phyloP scores from a whole-genome alignment of 345 rosid genomes.

The Camelina sativa region DNA sequence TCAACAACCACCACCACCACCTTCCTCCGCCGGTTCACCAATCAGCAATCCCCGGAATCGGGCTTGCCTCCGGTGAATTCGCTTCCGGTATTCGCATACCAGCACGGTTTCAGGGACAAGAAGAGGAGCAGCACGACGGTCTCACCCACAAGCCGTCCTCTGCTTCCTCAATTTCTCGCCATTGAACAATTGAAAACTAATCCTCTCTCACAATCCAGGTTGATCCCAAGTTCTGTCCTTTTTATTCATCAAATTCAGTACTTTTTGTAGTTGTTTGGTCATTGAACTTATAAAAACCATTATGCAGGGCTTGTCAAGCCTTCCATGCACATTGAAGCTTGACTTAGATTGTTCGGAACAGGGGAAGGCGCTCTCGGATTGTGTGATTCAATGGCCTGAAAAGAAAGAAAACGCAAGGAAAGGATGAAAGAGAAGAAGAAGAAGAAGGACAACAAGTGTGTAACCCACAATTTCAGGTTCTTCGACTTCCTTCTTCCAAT shows the following conservation, averaged over 20 bases:
- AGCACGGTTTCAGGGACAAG: slow-evolving; percentile 89
- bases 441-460: slow-evolving; percentile 1
- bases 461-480: slow-evolving; percentile 32
- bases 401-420: slow-evolving; percentile 22
- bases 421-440: slow-evolving; percentile 19
- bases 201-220: slow-evolving; percentile 55
- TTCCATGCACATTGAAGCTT: slow-evolving; percentile 31
- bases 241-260: not conserved
- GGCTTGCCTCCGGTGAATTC: slow-evolving; percentile 66
- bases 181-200: slow-evolving; percentile 43
- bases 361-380: slow-evolving; percentile 28
- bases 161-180: slow-evolving; percentile 88
- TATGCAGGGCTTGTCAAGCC: slow-evolving; percentile 33
- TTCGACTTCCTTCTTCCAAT: slow-evolving; percentile 31
- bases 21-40: slow-evolving; percentile 53
- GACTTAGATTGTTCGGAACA: slow-evolving; percentile 35
- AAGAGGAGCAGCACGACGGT: slow-evolving; percentile 84
- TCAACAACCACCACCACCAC: slow-evolving; percentile 33
- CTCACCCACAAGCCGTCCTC: slow-evolving; percentile 76
- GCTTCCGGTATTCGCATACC: slow-evolving; percentile 76
- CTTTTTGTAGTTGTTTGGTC: slow-evolving; percentile 4
- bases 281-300: slow-evolving; percentile 7
- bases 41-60: slow-evolving; percentile 54
- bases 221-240: not conserved
- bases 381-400: slow-evolving; percentile 56